Base-by-base conservation (phyloP, 495 filamentous ascomycete genomes). In the Neohortaea acidophila region DNA sequence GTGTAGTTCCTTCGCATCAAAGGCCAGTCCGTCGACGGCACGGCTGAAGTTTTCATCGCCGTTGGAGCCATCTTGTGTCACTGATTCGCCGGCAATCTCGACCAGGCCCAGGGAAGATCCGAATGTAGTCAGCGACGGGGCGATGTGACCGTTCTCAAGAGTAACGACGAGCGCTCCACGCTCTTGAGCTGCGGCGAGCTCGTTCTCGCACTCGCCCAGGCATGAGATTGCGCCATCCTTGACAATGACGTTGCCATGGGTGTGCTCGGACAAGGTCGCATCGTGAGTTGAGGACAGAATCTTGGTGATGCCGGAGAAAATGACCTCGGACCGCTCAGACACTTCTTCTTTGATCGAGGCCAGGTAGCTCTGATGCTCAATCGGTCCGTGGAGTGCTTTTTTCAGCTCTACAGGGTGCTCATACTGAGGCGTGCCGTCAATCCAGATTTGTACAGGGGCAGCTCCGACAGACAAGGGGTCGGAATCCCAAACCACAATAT, bases 401-500 rank as follows among this genome's bases (percentile, higher is more conserved):
- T 43, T 39, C 11, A 49, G 27, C 28, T 48, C 39, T 2, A 53
- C 49, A 4, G 52, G 46, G 33, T 51, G 43, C 24, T 52, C 36
- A 24, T 48, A 55, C 25, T 51, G 27, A 28, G 47, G 6, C 10
- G 58, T 68, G 4, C 75, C 74, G 48, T 79, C 75, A 42, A 79
- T 73, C 64, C 67, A 79, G 2, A 79, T 70, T 41, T 78, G 70
- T 0, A 68, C 53, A 0, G 75, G 71, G 4, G 73, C 59, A 0
- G 74, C 73, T 8, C 75, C 75, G 0, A 71, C 62, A 27, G 62
- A 63, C 4, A 79, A 54, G 21, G 75, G 75, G 49, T 79, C 71
- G 32, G 64, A 69, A 47, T 78, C 73, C 73, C 73, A 79, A 7
- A 78, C 64, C 1, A 76, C 75, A 15, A 79, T 39, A 46, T 79